Evolutionary conservation across 2,329 filamentous ascomycete species (phyloP), one percentile per base, ranked within the genome.

Genomic region (Macrophomina tecta): DNA sequence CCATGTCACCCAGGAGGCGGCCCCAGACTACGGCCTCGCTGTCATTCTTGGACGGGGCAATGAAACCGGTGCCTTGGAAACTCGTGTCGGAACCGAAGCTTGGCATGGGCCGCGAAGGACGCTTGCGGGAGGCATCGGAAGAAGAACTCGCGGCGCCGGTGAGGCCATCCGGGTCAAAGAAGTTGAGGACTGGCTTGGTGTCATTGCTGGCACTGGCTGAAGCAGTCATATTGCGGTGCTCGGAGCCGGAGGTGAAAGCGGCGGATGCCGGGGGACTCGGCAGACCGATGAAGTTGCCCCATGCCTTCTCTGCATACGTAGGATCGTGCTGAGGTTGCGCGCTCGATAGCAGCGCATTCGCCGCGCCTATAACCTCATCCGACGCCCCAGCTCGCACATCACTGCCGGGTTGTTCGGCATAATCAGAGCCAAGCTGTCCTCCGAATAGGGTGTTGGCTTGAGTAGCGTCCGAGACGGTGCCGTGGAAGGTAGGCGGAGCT

Each of bases 11-110:
- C 48, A 76, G 69, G 56, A 77, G 69, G 6, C 72, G 73, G 30
- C 68, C 69, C 7, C 70, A 71, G 2, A 74, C 71, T n/a, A 69
- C 69, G 1, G 72, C 70, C 55, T 75, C 71, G 16, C 69, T 72
- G 28, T 74, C 71, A 28, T 71, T 66, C 30, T 55, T 61, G 2
- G 69, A 67, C 5, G 72, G 72, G 0, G 75, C 30, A 14, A 45
- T 42, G n/a, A 53, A 66, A 23, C 56, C 65, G 4, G 14, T 55
- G 36, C 56, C 48, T 6, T 49, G 36, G 60, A 67, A 67, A 8
- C 34, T 60, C 38, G 23, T 56, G 48, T 67, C 66, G n/a, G 66
- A 58, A 5, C 66, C 66, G 30, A 67, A 67, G 16, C 40, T 62
- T 23, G 65, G 58, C 8, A 28, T 5, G 18, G 45, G 18, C 9